Evolutionary conservation across 768 basidiomycete genomes (phyloP).

Genomic region (Mycena rebaudengoi): DNA sequence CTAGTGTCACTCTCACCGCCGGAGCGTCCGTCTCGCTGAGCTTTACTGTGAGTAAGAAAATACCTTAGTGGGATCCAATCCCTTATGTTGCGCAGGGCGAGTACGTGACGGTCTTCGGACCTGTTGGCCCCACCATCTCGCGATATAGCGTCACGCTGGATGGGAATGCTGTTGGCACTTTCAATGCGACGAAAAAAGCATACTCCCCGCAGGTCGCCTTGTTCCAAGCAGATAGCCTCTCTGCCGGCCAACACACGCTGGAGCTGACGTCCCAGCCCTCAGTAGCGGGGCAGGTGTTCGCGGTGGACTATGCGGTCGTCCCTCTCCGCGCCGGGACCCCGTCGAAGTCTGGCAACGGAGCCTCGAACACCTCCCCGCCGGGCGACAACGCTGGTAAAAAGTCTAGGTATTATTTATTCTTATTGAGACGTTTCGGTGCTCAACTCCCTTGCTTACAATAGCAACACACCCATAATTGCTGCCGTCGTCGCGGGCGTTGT

Average conservation of each 20-base stretch:
- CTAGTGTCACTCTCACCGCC: slow-evolving; percentile 2
- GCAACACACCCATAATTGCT: slow-evolving; percentile 16
- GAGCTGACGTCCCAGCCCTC: slow-evolving; percentile 15
- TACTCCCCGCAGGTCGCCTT: slow-evolving; percentile 19
- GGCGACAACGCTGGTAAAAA: neutral
- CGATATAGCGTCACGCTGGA: slow-evolving; percentile 14
- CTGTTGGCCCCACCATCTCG: slow-evolving; percentile 18
- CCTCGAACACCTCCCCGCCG: neutral
- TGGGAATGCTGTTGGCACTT: neutral
- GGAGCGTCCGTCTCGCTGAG: slow-evolving; percentile 9
- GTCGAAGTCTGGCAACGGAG: neutral
- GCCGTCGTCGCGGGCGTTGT: slow-evolving; percentile 17
- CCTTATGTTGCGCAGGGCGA: slow-evolving; percentile 10
- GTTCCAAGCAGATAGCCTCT: slow-evolving; percentile 19
- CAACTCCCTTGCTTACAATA: neutral
- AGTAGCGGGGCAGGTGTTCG: slow-evolving; percentile 10
- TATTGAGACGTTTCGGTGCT: neutral
- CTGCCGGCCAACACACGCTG: slow-evolving; percentile 31
- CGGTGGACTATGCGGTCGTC: slow-evolving; percentile 19
- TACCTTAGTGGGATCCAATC: neutral
- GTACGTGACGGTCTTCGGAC: slow-evolving; percentile 11
- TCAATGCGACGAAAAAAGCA: slow-evolving; percentile 22
- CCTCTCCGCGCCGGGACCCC: neutral
- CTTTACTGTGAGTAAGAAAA: neutral
- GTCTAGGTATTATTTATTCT: neutral